These are phyloP conservation scores for Hippophae rhamnoides DNA, from an alignment of 306 rosid genomes.

Conservation along the genomic window DNA sequence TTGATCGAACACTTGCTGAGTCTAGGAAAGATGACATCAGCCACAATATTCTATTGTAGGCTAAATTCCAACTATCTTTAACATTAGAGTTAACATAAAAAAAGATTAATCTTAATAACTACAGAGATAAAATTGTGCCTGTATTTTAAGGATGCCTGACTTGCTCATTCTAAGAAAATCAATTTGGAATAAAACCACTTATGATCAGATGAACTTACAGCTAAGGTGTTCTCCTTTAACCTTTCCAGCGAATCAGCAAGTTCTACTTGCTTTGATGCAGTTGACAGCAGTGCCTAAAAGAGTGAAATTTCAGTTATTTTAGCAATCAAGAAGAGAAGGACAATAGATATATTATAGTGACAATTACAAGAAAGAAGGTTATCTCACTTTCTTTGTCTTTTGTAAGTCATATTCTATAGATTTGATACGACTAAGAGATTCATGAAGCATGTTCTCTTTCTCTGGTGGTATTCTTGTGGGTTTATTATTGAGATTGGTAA, in stretches of 20 bases:
- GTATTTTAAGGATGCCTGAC: neutral
- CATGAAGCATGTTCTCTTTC: constrained; percentile 81
- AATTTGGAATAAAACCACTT: constrained; percentile 1
- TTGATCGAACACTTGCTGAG: too few relatives aligned
- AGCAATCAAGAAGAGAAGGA: constrained; percentile 14
- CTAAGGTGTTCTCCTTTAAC: constrained; percentile 39
- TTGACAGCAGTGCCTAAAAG: constrained; percentile 65
- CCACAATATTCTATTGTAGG: neutral
- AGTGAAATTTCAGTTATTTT: constrained; percentile 6
- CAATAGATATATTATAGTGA: constrained; percentile 14
- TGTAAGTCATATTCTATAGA: constrained; percentile 82
- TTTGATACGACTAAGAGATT: constrained; percentile 84
- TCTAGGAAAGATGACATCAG: too few relatives aligned
- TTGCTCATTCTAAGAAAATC: neutral
- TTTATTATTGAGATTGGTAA: constrained; percentile 62
- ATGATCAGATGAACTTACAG: constrained; percentile 40
- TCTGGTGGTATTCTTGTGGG: constrained; percentile 82
- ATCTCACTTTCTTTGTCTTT: constrained; percentile 76
- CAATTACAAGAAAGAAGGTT: constrained; percentile 16
- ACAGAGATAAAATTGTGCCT: neutral
- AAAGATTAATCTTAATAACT: neutral
- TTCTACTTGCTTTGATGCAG: constrained; percentile 88
- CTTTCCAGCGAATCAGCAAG: constrained; percentile 83
- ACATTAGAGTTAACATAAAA: neutral
- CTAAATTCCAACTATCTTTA: neutral